Conservation (phyloP, 2,329 filamentous ascomycete genomes). For the Cladorrhinum sp. region DNA sequence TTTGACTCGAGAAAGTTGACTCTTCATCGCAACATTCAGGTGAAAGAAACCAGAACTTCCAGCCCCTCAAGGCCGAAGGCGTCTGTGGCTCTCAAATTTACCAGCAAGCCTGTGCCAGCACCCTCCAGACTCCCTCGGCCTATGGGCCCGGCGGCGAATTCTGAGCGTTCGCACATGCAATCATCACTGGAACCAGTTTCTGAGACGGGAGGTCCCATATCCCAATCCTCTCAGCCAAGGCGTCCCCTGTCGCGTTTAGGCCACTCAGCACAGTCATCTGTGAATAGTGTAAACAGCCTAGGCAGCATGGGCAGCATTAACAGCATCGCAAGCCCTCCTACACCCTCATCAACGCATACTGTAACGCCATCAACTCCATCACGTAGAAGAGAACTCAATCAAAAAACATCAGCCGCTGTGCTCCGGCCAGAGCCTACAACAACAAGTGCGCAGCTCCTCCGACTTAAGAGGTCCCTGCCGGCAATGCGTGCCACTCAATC, state of each 20-base stretch:
- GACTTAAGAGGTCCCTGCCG: constrained; percentile 63
- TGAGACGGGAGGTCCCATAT: constrained; percentile 75
- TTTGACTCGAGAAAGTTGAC: constrained; percentile 79
- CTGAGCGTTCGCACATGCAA: constrained; percentile 64
- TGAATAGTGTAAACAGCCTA: constrained; percentile 46
- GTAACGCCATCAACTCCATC: constrained; percentile 55
- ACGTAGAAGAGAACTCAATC: constrained; percentile 56
- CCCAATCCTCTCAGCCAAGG: constrained; percentile 49
- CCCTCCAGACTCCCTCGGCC: constrained; percentile 76
- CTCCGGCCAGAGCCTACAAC: constrained; percentile 61
- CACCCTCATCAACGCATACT: constrained; percentile 52
- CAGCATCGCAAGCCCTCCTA: constrained; percentile 55
- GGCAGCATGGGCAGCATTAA: constrained; percentile 43
- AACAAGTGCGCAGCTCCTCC: constrained; percentile 61
- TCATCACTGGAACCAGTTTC: constrained; percentile 89
- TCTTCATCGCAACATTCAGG: constrained; percentile 85
- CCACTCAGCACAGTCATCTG: constrained; percentile 67
- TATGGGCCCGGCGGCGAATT: constrained; percentile 61
- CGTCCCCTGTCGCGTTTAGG: constrained; percentile 66
- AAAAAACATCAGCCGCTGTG: constrained; percentile 52
- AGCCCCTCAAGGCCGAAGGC: constrained; percentile 71
- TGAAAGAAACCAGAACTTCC: constrained; percentile 67
- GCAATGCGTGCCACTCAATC: constrained; percentile 53
- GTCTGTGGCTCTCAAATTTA: constrained; percentile 86
- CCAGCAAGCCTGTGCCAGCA: constrained; percentile 63